Evolutionary conservation across 306 rosid genomes (phyloP).

Genomic region (Mimosa bimucronata): DNA sequence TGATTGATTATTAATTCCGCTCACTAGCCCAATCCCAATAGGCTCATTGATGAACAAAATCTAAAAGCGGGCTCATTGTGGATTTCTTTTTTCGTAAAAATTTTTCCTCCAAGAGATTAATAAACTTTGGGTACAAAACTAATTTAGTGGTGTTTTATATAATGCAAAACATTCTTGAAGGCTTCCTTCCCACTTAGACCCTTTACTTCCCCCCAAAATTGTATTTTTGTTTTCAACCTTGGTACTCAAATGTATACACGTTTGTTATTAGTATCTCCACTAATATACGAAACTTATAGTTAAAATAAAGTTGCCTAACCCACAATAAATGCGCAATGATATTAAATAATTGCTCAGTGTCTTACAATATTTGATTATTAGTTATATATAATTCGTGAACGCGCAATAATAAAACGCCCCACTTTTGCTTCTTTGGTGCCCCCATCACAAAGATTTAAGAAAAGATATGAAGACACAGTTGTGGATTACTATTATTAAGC

Average conservation of each 20-base stretch:
- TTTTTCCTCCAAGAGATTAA: background rate
- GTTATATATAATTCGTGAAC: conserved; percentile 14
- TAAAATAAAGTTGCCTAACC: conserved; percentile 36
- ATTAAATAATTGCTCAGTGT: conserved; percentile 13
- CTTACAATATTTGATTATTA: background rate
- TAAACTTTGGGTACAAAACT: background rate
- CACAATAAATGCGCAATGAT: conserved; percentile 18
- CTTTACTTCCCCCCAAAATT: background rate
- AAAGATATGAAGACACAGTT: background rate
- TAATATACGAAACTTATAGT: too few species aligned
- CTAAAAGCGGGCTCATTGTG: background rate
- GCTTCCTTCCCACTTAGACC: background rate
- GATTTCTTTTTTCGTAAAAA: background rate
- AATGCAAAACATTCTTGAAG: background rate
- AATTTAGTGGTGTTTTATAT: background rate
- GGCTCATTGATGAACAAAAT: background rate
- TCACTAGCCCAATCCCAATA: background rate
- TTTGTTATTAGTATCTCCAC: background rate
- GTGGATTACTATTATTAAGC: background rate
- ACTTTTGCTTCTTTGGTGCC: conserved; percentile 29
- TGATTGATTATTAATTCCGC: background rate
- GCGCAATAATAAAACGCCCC: conserved; percentile 25
- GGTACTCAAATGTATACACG: too few species aligned
- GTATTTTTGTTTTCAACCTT: background rate
- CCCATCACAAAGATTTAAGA: conserved; percentile 12